These are phyloP conservation scores for Volvox africanus DNA, from an alignment of 139 green algal species.

Conservation along the genomic window DNA sequence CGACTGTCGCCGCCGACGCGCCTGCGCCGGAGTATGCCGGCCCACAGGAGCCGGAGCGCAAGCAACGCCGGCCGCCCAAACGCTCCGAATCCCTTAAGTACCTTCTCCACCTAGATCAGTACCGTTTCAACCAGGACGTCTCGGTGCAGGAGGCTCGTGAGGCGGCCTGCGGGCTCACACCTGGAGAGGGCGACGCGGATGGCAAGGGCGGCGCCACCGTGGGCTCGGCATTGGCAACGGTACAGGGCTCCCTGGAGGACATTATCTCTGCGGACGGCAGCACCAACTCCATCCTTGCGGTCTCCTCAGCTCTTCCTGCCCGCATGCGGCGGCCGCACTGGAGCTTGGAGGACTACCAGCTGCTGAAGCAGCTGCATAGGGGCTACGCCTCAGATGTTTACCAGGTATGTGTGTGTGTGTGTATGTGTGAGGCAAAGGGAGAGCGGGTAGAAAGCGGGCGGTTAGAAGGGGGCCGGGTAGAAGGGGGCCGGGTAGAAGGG, in stretches of 20 bases:
- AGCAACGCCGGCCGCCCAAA: conserved; percentile 8
- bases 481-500: too few species aligned
- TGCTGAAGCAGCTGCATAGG: conserved; percentile 58
- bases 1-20: not conserved
- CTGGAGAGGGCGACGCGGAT: not conserved
- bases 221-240: not conserved
- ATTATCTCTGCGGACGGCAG: conserved; percentile 27
- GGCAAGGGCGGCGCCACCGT: not conserved
- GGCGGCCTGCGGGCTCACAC: not conserved
- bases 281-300: conserved; percentile 44
- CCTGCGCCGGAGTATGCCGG: not conserved
- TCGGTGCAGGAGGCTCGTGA: conserved; percentile 32
- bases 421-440: not conserved
- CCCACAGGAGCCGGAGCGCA: conserved; percentile 10
- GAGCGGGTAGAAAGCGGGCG: not conserved
- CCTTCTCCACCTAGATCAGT: conserved; percentile 50
- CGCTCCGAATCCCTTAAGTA: conserved; percentile 44
- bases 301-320: conserved; percentile 22
- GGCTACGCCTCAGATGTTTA: conserved; percentile 57
- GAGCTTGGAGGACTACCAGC: conserved; percentile 48
- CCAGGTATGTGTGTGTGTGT: conserved; percentile 21
- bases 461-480: not conserved
- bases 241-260: conserved; percentile 37
- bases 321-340: conserved; percentile 52
- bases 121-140: conserved; percentile 44